Percentiles rank a stretch among this genome's conserved stretches.
Conservation (phyloP, 169 alveolate genomes). For the Cryptosporidium viatorum region DNA sequence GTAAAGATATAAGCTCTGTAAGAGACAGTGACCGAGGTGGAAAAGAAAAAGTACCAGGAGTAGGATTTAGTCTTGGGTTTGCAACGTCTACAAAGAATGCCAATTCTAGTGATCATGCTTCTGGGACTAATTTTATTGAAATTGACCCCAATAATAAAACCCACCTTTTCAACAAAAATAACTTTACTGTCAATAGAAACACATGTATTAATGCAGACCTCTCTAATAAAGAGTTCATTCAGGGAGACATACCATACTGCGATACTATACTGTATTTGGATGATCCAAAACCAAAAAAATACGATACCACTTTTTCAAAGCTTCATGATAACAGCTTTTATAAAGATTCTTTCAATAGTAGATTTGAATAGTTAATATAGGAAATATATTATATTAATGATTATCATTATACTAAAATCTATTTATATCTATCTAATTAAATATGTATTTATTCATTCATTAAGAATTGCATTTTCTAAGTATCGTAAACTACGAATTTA, state of each 20-base stretch:
- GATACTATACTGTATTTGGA: slow-evolving; percentile 52
- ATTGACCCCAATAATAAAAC: not conserved
- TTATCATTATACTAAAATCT: not conserved
- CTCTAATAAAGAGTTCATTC: not conserved
- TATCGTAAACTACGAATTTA: not conserved
- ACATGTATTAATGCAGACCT: slow-evolving; percentile 1
- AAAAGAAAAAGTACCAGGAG: not conserved
- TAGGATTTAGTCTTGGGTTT: not conserved
- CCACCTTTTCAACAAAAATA: slow-evolving; percentile 5
- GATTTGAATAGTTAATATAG: slow-evolving; percentile 2
- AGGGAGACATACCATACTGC: slow-evolving; percentile 64
- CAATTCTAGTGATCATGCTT: not conserved
- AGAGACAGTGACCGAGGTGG: not conserved
- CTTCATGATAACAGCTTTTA: slow-evolving; percentile 22
- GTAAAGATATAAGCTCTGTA: not conserved
- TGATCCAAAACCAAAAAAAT: slow-evolving; percentile 14
- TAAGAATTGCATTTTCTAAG: not conserved
- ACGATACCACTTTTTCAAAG: slow-evolving; percentile 14
- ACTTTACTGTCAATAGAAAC: slow-evolving; percentile 21
- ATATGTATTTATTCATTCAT: not conserved
- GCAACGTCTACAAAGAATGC: not conserved
- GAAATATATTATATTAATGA: not conserved
- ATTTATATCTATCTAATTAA: not conserved
- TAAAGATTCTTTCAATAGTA: not conserved
- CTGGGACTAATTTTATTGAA: slow-evolving; percentile 22